Evolutionary conservation across 2,329 filamentous ascomycete genomes (phyloP).

Genomic region (Claviceps africana): DNA sequence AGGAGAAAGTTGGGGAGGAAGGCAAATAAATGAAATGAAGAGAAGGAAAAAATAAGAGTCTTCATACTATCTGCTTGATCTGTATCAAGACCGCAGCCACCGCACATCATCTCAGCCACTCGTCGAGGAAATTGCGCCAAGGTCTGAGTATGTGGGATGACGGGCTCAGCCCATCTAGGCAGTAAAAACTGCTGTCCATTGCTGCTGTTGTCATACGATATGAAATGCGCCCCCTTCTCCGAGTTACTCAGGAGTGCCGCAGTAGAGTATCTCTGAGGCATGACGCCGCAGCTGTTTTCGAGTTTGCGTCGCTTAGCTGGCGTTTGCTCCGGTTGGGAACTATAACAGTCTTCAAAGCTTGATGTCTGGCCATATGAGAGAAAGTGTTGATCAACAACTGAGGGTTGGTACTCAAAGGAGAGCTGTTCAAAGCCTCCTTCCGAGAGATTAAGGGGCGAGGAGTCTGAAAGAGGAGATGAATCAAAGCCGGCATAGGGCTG

Average conservation of each 20-base stretch:
- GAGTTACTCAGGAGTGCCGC: not conserved
- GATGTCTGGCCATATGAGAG: constrained; percentile 19
- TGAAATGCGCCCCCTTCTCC: not conserved
- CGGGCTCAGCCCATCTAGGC: constrained; percentile 12
- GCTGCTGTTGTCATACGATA: not conserved
- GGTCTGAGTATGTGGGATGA: constrained; percentile 11
- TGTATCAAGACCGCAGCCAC: constrained; percentile 17
- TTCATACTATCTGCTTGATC: constrained; percentile 19
- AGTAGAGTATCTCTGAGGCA: constrained; percentile 14
- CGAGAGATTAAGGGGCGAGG: constrained; percentile 10
- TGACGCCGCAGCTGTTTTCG: constrained; percentile 15
- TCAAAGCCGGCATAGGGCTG: constrained; percentile 14
- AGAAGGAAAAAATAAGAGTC: not conserved
- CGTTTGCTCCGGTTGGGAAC: constrained; percentile 11
- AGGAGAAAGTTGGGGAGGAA: not conserved
- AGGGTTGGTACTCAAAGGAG: constrained; percentile 11
- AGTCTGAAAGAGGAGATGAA: constrained; percentile 8
- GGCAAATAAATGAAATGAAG: not conserved
- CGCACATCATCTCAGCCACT: constrained; percentile 18
- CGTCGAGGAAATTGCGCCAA: constrained; percentile 15
- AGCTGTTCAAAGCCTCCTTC: constrained; percentile 3
- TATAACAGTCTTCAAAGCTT: constrained; percentile 17
- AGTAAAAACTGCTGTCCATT: constrained; percentile 10
- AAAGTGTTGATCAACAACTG: constrained; percentile 15
- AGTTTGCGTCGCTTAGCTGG: constrained; percentile 20